Percentiles rank a stretch among this genome's conserved stretches.
Conservation (phyloP, 108 stramenopile genomes). For the Licmophora abbreviata region DNA sequence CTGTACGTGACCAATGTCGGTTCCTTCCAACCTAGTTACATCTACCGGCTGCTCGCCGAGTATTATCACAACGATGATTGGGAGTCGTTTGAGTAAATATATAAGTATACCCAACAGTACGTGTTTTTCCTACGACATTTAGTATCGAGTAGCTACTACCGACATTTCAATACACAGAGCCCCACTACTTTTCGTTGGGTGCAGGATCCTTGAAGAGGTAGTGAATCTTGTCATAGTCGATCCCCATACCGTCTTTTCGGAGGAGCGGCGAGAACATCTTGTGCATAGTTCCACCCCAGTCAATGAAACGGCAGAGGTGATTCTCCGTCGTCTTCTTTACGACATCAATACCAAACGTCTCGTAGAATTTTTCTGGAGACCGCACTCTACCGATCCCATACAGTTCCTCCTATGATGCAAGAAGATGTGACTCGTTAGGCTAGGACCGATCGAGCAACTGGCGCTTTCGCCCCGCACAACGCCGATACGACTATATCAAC, state of each 20-base stretch:
- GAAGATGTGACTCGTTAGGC: not conserved
- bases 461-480: too few species aligned
- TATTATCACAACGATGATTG: conserved; percentile 93
- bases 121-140: not conserved
- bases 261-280: conserved; percentile 35
- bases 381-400: conserved; percentile 82
- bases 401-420: conserved; percentile 31
- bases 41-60: conserved; percentile 91
- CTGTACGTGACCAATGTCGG: conserved; percentile 94
- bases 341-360: conserved; percentile 78
- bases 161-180: not conserved
- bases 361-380: conserved; percentile 70
- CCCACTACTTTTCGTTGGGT: not conserved
- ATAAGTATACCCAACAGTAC: not conserved
- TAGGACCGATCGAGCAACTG: too few species aligned
- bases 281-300: conserved; percentile 57
- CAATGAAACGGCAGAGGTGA: conserved; percentile 69
- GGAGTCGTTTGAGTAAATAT: conserved; percentile 47
- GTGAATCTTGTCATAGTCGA: conserved; percentile 62
- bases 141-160: not conserved
- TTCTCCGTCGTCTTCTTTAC: conserved; percentile 48
- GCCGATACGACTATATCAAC: not conserved
- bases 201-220: conserved; percentile 39
- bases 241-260: conserved; percentile 79
- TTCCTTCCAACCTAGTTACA: conserved; percentile 91